Evolutionary conservation across 306 rosid genomes (phyloP).

Genomic region (Datisca glomerata): DNA sequence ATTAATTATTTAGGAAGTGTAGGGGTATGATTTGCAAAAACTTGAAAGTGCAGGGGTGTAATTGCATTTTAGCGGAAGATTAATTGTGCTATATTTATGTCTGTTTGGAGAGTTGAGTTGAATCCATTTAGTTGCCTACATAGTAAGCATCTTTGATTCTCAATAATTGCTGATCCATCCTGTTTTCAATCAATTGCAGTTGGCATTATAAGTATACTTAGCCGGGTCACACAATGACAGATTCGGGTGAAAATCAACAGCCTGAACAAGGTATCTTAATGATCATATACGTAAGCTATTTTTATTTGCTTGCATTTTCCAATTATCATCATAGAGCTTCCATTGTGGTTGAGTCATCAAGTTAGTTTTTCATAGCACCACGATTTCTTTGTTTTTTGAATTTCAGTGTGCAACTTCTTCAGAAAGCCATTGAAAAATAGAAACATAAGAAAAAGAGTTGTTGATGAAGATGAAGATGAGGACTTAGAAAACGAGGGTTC

Average conservation of each 20-base stretch:
- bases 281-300: neutral
- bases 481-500: slow-evolving; percentile 14
- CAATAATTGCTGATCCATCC: too few relatives aligned
- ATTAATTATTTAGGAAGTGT: too few relatives aligned
- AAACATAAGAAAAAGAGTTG: slow-evolving; percentile 23
- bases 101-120: too few relatives aligned
- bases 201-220: neutral
- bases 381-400: neutral
- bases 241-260: slow-evolving; percentile 17
- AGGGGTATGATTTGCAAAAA: too few relatives aligned
- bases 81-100: too few relatives aligned
- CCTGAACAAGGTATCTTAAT: slow-evolving; percentile 25
- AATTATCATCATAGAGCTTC: neutral
- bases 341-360: neutral
- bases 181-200: neutral
- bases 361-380: too few relatives aligned
- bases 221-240: slow-evolving; percentile 15
- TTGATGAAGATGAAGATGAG: slow-evolving; percentile 25
- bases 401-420: slow-evolving; percentile 39
- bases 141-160: too few relatives aligned
- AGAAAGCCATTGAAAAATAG: slow-evolving; percentile 27
- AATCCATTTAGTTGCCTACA: too few relatives aligned
- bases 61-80: too few relatives aligned
- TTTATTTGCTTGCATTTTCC: neutral
- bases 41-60: too few relatives aligned